Conservation (phyloP, 2,329 filamentous ascomycete genomes). For the Apiospora saccharicola region DNA sequence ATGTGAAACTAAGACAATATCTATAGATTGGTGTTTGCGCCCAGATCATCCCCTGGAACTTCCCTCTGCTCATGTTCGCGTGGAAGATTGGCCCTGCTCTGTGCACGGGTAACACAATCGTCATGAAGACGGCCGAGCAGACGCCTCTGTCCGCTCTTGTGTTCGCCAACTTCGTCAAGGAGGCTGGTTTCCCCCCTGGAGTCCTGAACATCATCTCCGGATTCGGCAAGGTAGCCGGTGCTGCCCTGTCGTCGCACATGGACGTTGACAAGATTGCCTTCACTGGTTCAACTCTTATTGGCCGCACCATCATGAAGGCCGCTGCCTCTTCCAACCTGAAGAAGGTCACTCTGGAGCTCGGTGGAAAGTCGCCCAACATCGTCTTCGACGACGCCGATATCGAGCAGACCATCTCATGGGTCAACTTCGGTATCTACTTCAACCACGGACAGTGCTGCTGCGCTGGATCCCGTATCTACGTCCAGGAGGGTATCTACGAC, state of each 20-base stretch:
- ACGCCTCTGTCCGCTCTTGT: constrained; percentile 75
- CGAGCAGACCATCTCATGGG: constrained; percentile 79
- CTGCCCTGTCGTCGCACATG: constrained; percentile 79
- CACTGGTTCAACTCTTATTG: constrained; percentile 78
- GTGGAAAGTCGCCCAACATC: constrained; percentile 83
- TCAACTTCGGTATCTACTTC: constrained; percentile 74
- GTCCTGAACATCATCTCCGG: constrained; percentile 82
- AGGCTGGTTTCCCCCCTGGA: constrained; percentile 81
- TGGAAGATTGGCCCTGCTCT: constrained; percentile 85
- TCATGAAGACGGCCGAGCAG: constrained; percentile 80
- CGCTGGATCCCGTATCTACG: constrained; percentile 83
- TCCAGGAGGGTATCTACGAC: constrained; percentile 87
- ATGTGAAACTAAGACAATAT: neutral
- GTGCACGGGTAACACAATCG: constrained; percentile 74
- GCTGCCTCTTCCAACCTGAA: constrained; percentile 78
- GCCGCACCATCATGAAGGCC: constrained; percentile 81
- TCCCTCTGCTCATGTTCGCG: constrained; percentile 79
- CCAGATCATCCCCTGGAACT: constrained; percentile 92
- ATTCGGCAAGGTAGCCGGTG: constrained; percentile 80
- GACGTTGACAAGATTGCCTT: constrained; percentile 85
- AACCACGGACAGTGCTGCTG: constrained; percentile 74
- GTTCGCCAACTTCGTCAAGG: constrained; percentile 70
- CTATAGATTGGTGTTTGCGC: constrained; percentile 75
- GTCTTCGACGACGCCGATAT: constrained; percentile 81
- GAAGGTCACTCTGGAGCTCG: constrained; percentile 82